These are phyloP conservation scores for Alternaria longipes DNA, from an alignment of 2,329 filamentous ascomycete genomes.

Conservation along the genomic window DNA sequence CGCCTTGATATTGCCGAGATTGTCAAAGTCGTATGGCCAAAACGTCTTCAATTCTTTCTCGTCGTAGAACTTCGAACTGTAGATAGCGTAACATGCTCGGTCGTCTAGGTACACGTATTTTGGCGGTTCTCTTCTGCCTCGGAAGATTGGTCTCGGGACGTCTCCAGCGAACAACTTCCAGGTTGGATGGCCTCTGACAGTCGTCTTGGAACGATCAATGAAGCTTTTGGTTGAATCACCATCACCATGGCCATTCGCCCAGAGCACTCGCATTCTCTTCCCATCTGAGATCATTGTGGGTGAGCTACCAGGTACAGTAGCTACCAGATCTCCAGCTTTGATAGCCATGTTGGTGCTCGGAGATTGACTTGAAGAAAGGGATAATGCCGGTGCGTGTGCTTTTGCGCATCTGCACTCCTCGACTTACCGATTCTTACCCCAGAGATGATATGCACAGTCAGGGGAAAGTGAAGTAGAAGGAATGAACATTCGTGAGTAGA, in stretches of 20 bases:
- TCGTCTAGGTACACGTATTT: slow-evolving; percentile 55
- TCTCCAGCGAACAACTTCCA: slow-evolving; percentile 54
- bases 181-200: slow-evolving; percentile 41
- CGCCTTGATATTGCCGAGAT: slow-evolving; percentile 40
- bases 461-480: not conserved
- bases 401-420: not conserved
- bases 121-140: slow-evolving; percentile 44
- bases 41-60: slow-evolving; percentile 30
- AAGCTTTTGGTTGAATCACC: slow-evolving; percentile 36
- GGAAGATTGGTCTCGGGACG: slow-evolving; percentile 34
- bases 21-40: slow-evolving; percentile 54
- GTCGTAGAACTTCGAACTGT: slow-evolving; percentile 40
- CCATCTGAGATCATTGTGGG: slow-evolving; percentile 37
- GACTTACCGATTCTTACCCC: not conserved
- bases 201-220: slow-evolving; percentile 25
- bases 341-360: not conserved
- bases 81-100: slow-evolving; percentile 46
- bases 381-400: not conserved
- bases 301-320: slow-evolving; percentile 15
- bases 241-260: slow-evolving; percentile 51
- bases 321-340: slow-evolving; percentile 6
- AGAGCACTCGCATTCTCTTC: slow-evolving; percentile 47
- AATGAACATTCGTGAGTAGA: not conserved
- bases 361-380: not conserved
- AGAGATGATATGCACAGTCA: not conserved